These are phyloP conservation scores for Quercus aquifolioides DNA, from an alignment of 306 rosid genomes.

Conservation along the genomic window DNA sequence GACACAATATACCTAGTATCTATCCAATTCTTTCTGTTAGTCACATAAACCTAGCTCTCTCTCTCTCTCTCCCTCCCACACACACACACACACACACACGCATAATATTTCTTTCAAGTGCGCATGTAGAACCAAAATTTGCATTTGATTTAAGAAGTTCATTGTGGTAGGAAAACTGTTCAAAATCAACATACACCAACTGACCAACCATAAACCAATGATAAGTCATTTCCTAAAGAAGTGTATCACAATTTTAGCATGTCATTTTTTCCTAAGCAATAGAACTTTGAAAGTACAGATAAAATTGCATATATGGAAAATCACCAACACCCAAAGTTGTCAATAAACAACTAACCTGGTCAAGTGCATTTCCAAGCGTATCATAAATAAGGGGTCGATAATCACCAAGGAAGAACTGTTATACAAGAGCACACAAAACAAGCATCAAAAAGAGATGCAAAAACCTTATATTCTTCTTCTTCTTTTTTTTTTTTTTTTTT, in stretches of 20 bases:
- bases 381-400: constrained; percentile 94
- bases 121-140: background rate
- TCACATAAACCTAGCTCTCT: no score
- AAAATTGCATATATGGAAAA: background rate
- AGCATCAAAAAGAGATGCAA: constrained; percentile 19
- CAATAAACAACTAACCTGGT: constrained; percentile 64
- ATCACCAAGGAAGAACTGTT: constrained; percentile 98
- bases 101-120: background rate
- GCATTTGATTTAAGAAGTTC: background rate
- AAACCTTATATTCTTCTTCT: background rate
- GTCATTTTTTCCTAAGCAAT: background rate
- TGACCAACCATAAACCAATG: background rate
- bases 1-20: background rate
- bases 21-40: background rate
- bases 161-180: background rate
- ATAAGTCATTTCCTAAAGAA: background rate
- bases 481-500: no score
- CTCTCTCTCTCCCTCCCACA: no score
- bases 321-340: background rate
- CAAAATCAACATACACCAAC: background rate
- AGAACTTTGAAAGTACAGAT: background rate
- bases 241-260: background rate
- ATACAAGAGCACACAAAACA: constrained; percentile 21
- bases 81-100: no score
- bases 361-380: constrained; percentile 78